Evolutionary conservation across 306 rosid genomes (phyloP).

Genomic region (Prunus armeniaca): DNA sequence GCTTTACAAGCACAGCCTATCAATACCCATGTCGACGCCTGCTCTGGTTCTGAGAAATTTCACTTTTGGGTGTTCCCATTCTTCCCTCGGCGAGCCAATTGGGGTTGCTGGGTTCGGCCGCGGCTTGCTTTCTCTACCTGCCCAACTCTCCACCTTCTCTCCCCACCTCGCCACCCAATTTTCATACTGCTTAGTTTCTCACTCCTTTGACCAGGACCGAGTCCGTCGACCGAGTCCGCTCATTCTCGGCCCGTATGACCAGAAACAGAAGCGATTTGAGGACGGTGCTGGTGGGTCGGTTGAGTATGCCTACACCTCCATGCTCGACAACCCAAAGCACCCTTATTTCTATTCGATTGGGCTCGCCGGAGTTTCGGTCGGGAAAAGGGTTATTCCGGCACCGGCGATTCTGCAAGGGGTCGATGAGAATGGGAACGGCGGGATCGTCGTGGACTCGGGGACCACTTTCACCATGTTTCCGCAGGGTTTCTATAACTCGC

Average conservation of each 20-base stretch:
- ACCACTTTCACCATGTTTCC: conserved; percentile 95
- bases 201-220: conserved; percentile 63
- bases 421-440: conserved; percentile 59
- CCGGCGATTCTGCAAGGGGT: conserved; percentile 54
- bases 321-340: conserved; percentile 78
- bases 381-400: conserved; percentile 44
- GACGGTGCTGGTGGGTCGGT: not conserved
- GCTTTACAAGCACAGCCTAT: conserved; percentile 50
- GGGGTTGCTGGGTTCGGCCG: conserved; percentile 97
- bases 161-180: conserved; percentile 78
- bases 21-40: conserved; percentile 42
- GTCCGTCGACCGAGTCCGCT: conserved; percentile 78
- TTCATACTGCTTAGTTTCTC: conserved; percentile 86
- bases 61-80: conserved; percentile 88
- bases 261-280: conserved; percentile 19
- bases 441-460: conserved; percentile 89
- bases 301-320: conserved; percentile 61
- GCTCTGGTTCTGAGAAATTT: conserved; percentile 55
- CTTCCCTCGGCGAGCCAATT: conserved; percentile 81
- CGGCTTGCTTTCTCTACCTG: conserved; percentile 70
- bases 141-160: conserved; percentile 56
- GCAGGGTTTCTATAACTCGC: conserved; percentile 46
- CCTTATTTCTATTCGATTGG: conserved; percentile 85
- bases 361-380: conserved; percentile 65
- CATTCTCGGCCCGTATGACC: conserved; percentile 58